Evolutionary conservation across 768 basidiomycete genomes (phyloP), one percentile per base, ranked within the genome.

Genomic region (Naematelia encephala): DNA sequence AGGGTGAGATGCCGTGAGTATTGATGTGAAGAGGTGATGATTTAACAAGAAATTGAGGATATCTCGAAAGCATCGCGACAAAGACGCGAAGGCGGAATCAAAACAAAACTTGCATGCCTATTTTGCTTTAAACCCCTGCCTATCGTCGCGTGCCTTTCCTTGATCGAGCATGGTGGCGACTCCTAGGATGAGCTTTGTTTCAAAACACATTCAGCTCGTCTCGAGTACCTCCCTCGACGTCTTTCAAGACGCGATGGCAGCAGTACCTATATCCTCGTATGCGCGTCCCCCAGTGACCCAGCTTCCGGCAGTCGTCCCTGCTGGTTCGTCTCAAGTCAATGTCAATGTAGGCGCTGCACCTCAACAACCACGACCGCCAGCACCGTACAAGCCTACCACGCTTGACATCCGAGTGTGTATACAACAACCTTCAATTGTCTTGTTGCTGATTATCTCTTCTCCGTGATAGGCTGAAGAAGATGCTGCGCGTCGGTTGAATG

Each of bases 381-480:
- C 34, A n/a, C n/a, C n/a, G 8, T 46, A 30, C 10, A 22, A 54
- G 26, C 47, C 61, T 2, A 27, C 16, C 28, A 62, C 51, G 14
- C 26, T 56, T 1, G 58, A 59, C 34, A 29, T 59, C 19, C 27
- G 61, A 30, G 61, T 59, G 26, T 22, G 61, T 50, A 11, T n/a
- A n/a, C n/a, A n/a, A n/a, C n/a, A n/a, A n/a, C n/a, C n/a, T n/a
- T n/a, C n/a, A n/a, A n/a, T 25, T 42, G 23, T 53, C 10, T 1
- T 21, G 49, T 22, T 51, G 50, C 51, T 60, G 43, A 45, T 54
- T n/a, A n/a, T n/a, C n/a, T 21, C 21, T n/a, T 55, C 21, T 39
- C 19, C n/a, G 5, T 42, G 3, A 10, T 48, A 72, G 70, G 70
- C 70, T 0, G 70, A 72, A 43, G 70, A 69, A 54, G 70, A 72